Conservation (phyloP, 768 basidiomycete genomes). For the Lactifluus rugatus region DNA sequence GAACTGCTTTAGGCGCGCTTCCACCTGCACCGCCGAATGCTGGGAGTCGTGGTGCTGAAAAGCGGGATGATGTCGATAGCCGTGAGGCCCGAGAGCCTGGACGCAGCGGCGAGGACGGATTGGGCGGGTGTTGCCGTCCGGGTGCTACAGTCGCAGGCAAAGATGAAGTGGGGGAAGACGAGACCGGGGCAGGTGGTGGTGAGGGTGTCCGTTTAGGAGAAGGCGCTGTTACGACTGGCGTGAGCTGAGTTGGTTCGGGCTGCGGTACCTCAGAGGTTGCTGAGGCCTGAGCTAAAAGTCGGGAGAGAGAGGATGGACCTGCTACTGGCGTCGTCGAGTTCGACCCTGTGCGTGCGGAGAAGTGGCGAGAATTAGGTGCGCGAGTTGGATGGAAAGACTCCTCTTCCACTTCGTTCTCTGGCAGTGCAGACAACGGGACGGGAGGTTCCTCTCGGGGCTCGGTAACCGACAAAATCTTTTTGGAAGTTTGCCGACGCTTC, state of each 20-base stretch:
- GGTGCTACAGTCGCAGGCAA: not conserved
- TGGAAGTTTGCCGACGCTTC: constrained; percentile 47
- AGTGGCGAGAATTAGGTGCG: constrained; percentile 58
- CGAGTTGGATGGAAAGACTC: constrained; percentile 58
- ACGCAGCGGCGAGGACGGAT: constrained; percentile 38
- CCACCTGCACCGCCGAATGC: constrained; percentile 50
- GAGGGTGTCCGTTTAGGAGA: constrained; percentile 26
- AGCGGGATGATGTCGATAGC: constrained; percentile 55
- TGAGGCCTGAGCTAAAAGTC: constrained; percentile 64
- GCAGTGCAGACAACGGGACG: constrained; percentile 50
- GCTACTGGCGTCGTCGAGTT: constrained; percentile 63
- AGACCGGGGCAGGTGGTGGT: constrained; percentile 12
- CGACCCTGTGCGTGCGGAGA: constrained; percentile 49
- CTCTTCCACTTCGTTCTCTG: constrained; percentile 64
- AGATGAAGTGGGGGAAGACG: constrained; percentile 2
- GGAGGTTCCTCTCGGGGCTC: constrained; percentile 32
- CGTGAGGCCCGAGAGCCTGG: constrained; percentile 67
- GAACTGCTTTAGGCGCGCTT: constrained; percentile 53
- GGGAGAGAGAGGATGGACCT: constrained; percentile 71
- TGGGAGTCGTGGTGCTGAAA: constrained; percentile 56
- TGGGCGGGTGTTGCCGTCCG: constrained; percentile 1
- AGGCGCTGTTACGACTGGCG: not conserved
- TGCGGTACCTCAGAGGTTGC: constrained; percentile 29
- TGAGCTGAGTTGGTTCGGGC: constrained; percentile 20
- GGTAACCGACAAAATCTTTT: constrained; percentile 33